A percentile compares a stretch with the other conserved stretches of the same genome.
These are phyloP conservation scores for Chrysoporthe austroafricana DNA, from an alignment of 2,329 filamentous ascomycete species.

Conservation along the genomic window DNA sequence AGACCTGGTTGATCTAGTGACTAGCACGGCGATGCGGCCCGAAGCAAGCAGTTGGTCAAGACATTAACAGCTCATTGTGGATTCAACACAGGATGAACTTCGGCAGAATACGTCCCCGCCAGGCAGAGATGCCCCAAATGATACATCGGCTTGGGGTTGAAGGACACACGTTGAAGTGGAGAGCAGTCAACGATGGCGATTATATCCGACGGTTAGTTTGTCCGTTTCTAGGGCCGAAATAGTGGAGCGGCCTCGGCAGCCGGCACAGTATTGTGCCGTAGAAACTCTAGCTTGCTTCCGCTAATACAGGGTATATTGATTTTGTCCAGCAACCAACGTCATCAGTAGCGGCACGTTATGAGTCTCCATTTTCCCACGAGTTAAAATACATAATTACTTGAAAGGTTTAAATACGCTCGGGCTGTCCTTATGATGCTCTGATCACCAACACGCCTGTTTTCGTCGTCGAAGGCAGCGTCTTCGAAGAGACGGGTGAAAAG, in stretches of 20 bases:
- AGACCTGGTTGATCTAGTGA: conserved; percentile 29
- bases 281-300: conserved; percentile 5
- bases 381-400: conserved; percentile 29
- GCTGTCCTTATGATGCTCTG: neutral
- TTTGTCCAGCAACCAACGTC: conserved; percentile 13
- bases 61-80: conserved; percentile 13
- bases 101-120: conserved; percentile 8
- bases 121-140: neutral
- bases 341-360: conserved; percentile 19
- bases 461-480: neutral
- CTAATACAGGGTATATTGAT: neutral
- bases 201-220: conserved; percentile 21
- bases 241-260: conserved; percentile 20
- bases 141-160: neutral
- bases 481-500: too few relatives aligned
- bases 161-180: neutral
- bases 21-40: conserved; percentile 33
- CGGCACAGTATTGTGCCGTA: conserved; percentile 28
- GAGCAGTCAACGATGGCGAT: neutral
- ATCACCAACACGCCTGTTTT: neutral
- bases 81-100: conserved; percentile 22
- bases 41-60: conserved; percentile 6
- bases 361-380: conserved; percentile 37
- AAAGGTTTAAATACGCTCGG: neutral
- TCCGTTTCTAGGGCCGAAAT: neutral